Percentiles rank a stretch among this genome's conserved stretches.
phyloP scores from a whole-genome alignment of 768 basidiomycete species.

The Podaxis mareebaensis region DNA sequence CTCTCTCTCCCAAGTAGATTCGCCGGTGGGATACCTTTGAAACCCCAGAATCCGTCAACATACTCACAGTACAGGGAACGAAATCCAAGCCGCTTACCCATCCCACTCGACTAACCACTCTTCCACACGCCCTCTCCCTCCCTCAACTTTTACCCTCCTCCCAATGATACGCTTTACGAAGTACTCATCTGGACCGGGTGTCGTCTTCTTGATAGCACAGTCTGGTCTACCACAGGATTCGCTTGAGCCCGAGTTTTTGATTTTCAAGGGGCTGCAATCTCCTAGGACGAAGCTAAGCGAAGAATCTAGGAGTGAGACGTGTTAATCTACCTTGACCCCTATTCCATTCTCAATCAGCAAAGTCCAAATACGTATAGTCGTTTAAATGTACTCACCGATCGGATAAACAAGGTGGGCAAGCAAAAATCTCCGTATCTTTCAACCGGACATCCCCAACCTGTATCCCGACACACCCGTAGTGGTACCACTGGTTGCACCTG shows the following conservation, averaged over 20 bases:
- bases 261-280: background rate
- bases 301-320: background rate
- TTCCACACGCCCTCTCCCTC: slow-evolving; percentile 21
- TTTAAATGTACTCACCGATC: slow-evolving; percentile 24
- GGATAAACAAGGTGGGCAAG: slow-evolving; percentile 41
- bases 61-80: background rate
- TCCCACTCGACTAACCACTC: slow-evolving; percentile 39
- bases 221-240: slow-evolving; percentile 28
- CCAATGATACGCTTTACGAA: slow-evolving; percentile 37
- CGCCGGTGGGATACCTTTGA: slow-evolving; percentile 29
- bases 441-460: slow-evolving; percentile 33
- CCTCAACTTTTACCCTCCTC: slow-evolving; percentile 21
- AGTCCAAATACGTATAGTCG: slow-evolving; percentile 1
- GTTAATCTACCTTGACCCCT: slow-evolving; percentile 5
- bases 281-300: background rate
- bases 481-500: slow-evolving; percentile 48
- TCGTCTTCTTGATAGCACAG: slow-evolving; percentile 22
- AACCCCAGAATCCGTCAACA: background rate
- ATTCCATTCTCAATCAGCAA: background rate
- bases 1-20: slow-evolving; percentile 37
- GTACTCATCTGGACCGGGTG: slow-evolving; percentile 17
- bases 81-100: slow-evolving; percentile 26
- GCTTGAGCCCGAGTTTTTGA: slow-evolving; percentile 1
- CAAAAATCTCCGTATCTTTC: slow-evolving; percentile 29
- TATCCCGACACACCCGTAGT: slow-evolving; percentile 49